Conservation (phyloP, 78 protist genomes). For the Creolimax fragrantissima region DNA sequence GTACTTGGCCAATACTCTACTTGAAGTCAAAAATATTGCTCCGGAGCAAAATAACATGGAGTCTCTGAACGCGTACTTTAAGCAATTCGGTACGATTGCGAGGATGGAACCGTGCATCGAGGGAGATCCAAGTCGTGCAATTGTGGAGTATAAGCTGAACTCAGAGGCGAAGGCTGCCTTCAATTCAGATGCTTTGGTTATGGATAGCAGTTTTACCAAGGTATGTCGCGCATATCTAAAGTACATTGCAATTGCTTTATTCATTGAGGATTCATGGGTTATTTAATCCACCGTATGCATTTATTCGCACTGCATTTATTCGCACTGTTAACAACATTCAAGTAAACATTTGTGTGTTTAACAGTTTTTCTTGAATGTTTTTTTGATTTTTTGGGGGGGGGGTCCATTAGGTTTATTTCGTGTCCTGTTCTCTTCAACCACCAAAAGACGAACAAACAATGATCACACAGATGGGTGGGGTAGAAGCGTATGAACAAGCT, state of each 20-base stretch:
- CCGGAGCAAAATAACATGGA: not conserved
- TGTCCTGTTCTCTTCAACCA: not conserved
- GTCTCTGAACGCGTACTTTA: not conserved
- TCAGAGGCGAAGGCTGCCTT: not conserved
- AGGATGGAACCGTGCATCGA: not conserved
- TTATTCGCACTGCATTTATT: no score
- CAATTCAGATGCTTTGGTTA: not conserved
- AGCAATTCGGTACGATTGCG: not conserved
- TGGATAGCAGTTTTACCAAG: not conserved
- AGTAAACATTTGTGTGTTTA: no score
- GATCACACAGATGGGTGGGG: not conserved
- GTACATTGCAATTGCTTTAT: no score
- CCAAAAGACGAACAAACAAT: not conserved
- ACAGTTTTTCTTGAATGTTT: no score
- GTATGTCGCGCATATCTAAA: no score
- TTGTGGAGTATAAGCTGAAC: not conserved
- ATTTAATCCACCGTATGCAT: no score
- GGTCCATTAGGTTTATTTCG: no score
- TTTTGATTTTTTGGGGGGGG: no score
- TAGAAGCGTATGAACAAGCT: not conserved
- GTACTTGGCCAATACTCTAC: not conserved
- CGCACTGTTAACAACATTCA: no score
- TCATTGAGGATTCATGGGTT: no score
- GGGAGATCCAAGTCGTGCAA: not conserved
- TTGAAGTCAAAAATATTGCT: not conserved